A percentile compares a stretch with the other conserved stretches of the same genome.
phyloP scores from a whole-genome alignment of 2,329 filamentous ascomycete species.

The Huntiella omanensis region DNA sequence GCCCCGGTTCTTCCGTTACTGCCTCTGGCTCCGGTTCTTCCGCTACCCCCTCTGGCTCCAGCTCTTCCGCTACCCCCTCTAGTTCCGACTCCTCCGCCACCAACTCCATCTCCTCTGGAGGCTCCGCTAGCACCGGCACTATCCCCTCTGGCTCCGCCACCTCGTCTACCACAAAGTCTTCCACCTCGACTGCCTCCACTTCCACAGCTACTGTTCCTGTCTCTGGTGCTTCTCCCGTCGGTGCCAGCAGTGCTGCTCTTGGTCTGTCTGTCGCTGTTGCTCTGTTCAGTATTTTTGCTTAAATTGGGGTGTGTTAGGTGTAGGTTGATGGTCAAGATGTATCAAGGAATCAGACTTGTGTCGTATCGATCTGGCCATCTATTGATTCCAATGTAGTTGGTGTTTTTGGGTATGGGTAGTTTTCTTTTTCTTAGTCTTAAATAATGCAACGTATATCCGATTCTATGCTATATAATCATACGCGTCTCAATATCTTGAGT shows the following conservation, averaged over 20 bases:
- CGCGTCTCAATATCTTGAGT: no score
- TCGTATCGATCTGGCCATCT: no score
- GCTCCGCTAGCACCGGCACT: background rate
- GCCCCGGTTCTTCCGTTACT: background rate
- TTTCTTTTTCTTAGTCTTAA: no score
- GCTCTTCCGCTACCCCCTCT: background rate
- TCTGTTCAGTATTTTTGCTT: constrained; percentile 1
- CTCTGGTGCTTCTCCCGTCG: background rate
- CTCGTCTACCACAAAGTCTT: background rate
- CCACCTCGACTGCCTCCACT: background rate
- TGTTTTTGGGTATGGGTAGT: no score
- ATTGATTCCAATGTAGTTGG: no score
- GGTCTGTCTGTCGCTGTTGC: constrained; percentile 1
- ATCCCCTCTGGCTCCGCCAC: background rate
- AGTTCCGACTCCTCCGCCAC: background rate
- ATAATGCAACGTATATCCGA: no score
- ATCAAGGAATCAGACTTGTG: no score
- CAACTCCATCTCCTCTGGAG: background rate
- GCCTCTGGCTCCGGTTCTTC: background rate
- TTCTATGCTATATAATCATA: no score
- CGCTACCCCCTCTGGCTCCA: background rate
- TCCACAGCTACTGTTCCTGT: background rate
- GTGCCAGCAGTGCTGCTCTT: background rate
- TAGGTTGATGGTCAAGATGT: no score
- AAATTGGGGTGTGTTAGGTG: background rate